Percentiles rank a stretch among this genome's conserved stretches.
phyloP scores from a whole-genome alignment of 352 stramenopile species.

The Globisporangium acanthophoron region DNA sequence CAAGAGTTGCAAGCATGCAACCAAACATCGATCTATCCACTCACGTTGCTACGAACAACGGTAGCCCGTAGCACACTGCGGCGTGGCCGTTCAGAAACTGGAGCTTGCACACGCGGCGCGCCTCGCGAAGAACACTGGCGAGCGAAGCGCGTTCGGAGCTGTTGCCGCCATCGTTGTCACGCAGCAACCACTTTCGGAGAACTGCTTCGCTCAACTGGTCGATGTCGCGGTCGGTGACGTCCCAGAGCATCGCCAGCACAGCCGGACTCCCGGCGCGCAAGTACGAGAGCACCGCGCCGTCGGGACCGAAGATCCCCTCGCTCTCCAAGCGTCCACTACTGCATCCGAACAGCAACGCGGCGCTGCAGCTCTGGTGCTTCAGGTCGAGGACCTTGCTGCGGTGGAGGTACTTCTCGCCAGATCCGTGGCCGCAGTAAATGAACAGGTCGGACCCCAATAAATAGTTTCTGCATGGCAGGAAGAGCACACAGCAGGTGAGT shows the following conservation, averaged over 20 bases:
- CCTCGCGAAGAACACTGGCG: conserved; percentile 58
- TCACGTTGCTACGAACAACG: conserved; percentile 34
- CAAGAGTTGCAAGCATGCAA: no score
- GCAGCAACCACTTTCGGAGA: conserved; percentile 62
- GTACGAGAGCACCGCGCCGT: conserved; percentile 94
- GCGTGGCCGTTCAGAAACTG: conserved; percentile 93
- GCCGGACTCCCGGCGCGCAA: conserved; percentile 87
- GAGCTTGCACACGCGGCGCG: conserved; percentile 91
- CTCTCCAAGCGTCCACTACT: conserved; percentile 90
- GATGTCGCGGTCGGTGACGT: conserved; percentile 98
- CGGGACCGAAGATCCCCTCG: conserved; percentile 90
- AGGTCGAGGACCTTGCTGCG: conserved; percentile 66
- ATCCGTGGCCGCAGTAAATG: conserved; percentile 97
- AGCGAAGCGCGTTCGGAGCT: conserved; percentile 25
- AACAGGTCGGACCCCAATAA: conserved; percentile 82
- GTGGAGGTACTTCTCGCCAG: conserved; percentile 91
- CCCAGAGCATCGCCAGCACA: conserved; percentile 98
- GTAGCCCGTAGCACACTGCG: conserved; percentile 94
- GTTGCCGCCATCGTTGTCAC: conserved; percentile 29
- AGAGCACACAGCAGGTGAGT: background rate
- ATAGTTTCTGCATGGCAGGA: conserved; percentile 22
- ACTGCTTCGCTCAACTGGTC: conserved; percentile 86
- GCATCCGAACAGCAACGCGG: conserved; percentile 96
- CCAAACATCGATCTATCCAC: background rate
- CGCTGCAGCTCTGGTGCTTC: conserved; percentile 36